phyloP scores from a whole-genome alignment of 257 asterid genomes.

The Striga asiatica region DNA sequence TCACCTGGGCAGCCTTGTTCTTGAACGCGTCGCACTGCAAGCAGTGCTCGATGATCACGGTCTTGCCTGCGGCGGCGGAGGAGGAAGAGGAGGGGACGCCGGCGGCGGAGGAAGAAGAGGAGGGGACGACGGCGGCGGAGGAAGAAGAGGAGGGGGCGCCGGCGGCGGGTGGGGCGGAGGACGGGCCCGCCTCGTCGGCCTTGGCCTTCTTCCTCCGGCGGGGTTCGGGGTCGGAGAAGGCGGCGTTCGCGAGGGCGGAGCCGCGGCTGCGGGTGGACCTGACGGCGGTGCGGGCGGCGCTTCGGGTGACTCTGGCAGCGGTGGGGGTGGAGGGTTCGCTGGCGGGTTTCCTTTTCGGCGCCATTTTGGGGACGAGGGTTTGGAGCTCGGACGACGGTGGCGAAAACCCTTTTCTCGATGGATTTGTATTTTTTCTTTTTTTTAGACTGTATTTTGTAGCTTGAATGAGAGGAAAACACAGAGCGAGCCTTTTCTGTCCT shows the following conservation, averaged over 20 bases:
- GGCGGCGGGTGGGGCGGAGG: neutral
- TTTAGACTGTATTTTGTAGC: neutral
- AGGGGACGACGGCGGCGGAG: neutral
- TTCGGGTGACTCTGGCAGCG: neutral
- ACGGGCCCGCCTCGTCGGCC: neutral
- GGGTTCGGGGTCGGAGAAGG: neutral
- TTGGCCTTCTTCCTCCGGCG: neutral
- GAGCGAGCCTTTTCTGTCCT: neutral
- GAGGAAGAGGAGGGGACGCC: neutral
- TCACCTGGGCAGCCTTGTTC: slow-evolving; percentile 29
- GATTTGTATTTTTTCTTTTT: neutral
- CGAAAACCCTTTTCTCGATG: too few relatives aligned
- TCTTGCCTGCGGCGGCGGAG: neutral
- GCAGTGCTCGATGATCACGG: slow-evolving; percentile 23
- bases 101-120: neutral
- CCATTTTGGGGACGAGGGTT: neutral
- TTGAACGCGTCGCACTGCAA: slow-evolving; percentile 26
- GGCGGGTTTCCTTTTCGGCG: neutral
- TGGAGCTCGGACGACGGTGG: too few relatives aligned
- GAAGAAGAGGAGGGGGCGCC: neutral
- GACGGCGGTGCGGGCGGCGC: neutral
- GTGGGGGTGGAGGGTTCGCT: neutral
- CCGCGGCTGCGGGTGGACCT: neutral
- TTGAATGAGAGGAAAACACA: neutral
- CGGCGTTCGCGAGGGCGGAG: neutral